These are phyloP conservation scores for Eutrema yunnanense DNA, from an alignment of 345 rosid species.

Conservation along the genomic window DNA sequence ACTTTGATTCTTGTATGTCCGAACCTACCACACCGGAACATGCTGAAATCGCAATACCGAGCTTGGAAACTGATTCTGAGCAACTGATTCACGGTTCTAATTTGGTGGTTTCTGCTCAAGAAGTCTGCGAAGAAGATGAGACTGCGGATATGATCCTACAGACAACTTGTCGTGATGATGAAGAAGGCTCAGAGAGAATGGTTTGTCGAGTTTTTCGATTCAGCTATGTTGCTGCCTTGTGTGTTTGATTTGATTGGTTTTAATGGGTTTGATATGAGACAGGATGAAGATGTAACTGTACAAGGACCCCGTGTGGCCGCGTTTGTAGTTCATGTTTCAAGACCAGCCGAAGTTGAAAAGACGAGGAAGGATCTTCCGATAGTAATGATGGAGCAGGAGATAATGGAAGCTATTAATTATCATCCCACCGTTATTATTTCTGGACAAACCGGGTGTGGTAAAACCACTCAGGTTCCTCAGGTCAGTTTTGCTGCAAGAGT, in stretches of 20 bases:
- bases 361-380: slow-evolving; percentile 83
- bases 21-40: background rate
- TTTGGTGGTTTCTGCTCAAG: no score
- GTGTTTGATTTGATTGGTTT: background rate
- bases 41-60: background rate
- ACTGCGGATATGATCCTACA: no score
- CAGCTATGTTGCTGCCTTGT: background rate
- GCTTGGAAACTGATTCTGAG: background rate
- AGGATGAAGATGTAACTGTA: slow-evolving; percentile 30
- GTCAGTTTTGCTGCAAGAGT: slow-evolving; percentile 33
- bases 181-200: no score
- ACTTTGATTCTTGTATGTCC: slow-evolving; percentile 5
- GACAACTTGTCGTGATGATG: no score
- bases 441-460: slow-evolving; percentile 96
- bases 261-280: slow-evolving; percentile 18
- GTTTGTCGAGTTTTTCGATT: background rate
- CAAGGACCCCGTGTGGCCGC: slow-evolving; percentile 38
- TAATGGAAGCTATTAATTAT: slow-evolving; percentile 85
- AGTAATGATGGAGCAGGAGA: slow-evolving; percentile 98
- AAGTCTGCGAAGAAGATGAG: no score
- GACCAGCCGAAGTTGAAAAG: slow-evolving; percentile 69
- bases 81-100: background rate
- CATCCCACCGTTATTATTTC: slow-evolving; percentile 58
- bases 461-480: slow-evolving; percentile 98
- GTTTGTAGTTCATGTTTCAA: slow-evolving; percentile 58